Evolutionary conservation across 176 grass and related monocot genomes (phyloP), one percentile per base, ranked within the genome.

Genomic region (Cocos nucifera): DNA sequence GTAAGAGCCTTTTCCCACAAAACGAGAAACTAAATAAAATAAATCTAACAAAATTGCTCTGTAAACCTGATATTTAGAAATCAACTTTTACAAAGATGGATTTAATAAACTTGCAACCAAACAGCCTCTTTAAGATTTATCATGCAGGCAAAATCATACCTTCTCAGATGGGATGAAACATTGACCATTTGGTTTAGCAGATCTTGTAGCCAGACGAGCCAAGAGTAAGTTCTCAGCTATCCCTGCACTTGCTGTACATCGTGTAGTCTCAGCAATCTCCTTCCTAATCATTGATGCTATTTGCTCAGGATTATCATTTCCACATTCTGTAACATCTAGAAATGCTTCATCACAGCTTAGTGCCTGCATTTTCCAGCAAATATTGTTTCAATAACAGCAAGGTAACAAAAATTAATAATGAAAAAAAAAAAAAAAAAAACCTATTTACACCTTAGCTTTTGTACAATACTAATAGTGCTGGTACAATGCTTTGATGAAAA

Each of bases 281-380:
- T 77, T 85, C 35, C 83, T 69, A 56, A 96, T 87, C 24, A 52
- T 75, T 61, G 19, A 22, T 69, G 78, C 74, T 75, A 85, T 75
- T 72, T 79, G 79, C 61, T 87, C 77, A 5, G 55, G 78, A 75
- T 87, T 58, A 77, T 87, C 77, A 57, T 67, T 32, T 57, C 35
- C 69, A 75, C 72, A 77, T 53, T 77, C 75, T 77, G 75, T 85
- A 75, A 96, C 81, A 71, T 90, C 91, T 52, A 90, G 70, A 80
- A 90, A 96, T 57, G 86, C 91, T 83, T 96, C 91, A 82, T 96
- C 91, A 65, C 91, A 96, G 70, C 91, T 96, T 66, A 96, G 69
- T 64, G 86, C 91, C 90, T 95, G 76, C 73, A 79, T 61, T 59
- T 17, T 49, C 73, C 53, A 64, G 75, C 21, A 65, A 29, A 62